Evolutionary conservation across 2,329 filamentous ascomycete genomes (phyloP), one percentile per base, ranked within the genome.

Genomic region (Colletotrichum liaoningense): DNA sequence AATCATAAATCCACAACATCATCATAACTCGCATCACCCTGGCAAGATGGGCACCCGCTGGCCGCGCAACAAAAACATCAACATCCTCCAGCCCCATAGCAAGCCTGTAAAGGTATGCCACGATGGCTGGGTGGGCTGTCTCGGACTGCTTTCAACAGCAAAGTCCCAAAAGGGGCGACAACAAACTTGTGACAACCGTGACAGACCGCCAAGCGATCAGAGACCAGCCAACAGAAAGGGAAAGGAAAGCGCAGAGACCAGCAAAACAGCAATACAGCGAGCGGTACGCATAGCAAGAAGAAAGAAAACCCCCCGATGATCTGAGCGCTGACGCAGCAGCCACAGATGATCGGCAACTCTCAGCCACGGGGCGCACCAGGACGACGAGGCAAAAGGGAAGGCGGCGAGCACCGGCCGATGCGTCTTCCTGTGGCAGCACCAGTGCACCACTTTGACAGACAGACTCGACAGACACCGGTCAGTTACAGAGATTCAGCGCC

Each of bases 21-120:
- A 38, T 35, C 66, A 63, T 30, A 65, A 70, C 60, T 73, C 60
- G 71, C 67, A 66, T 56, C 60, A 73, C 56, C 71, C 71, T 35
- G 59, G 55, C 8, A 58, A 38, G 19, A 12, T 55, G n/a, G 42
- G 14, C 22, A 70, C 16, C 55, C 30, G 71, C 67, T 73, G 67
- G 67, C 71, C 60, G 71, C 67, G 71, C 71, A 73, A 73, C 55
- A n/a, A 64, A 64, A 26, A 1, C 12, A 54, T 22, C 19, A 54
- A 4, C 28, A 22, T 22, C 19, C 22, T n/a, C 46, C 54, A 5
- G 60, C 46, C 57, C 58, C 35, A 46, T 28, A 28, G 33, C 14
- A 33, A 19, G 49, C 60, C 62, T 52, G 28, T 64, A 19, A 42
- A 28, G 22, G 63, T 24, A 22, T 56, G 63, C 63, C 63, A 65